phyloP scores from a whole-genome alignment of 2,329 filamentous ascomycete species.

The Aspergillus tubingensis region DNA sequence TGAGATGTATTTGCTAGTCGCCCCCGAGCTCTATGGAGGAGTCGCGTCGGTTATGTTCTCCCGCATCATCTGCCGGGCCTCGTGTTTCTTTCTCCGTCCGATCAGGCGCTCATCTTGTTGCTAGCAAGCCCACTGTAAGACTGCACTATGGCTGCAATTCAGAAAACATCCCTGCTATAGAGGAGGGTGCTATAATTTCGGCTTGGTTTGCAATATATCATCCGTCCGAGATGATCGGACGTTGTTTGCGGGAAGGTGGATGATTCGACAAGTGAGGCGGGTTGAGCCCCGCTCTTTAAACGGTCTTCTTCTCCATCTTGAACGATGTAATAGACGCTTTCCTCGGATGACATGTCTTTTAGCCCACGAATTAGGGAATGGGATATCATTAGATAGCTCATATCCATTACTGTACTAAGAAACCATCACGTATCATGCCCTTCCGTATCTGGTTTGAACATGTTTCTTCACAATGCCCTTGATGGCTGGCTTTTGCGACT shows the following conservation, averaged over 20 bases:
- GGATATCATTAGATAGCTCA: no score
- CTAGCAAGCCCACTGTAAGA: background rate
- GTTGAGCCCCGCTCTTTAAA: background rate
- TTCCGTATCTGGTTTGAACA: no score
- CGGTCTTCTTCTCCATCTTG: background rate
- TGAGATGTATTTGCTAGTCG: background rate
- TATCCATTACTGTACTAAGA: no score
- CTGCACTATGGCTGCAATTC: background rate
- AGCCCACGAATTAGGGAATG: no score
- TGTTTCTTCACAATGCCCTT: no score
- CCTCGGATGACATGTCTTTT: background rate
- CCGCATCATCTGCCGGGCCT: background rate
- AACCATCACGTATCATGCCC: no score
- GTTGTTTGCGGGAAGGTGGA: constrained; percentile 12
- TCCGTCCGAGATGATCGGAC: constrained; percentile 11
- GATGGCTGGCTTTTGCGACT: no score
- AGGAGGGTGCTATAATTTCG: background rate
- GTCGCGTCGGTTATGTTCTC: background rate
- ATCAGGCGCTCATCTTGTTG: background rate
- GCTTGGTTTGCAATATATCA: constrained; percentile 9
- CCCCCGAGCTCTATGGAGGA: background rate
- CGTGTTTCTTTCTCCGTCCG: background rate
- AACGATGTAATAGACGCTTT: background rate
- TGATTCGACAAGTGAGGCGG: constrained; percentile 7
- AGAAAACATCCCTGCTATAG: background rate